Evolutionary conservation across 2,329 filamentous ascomycete species (phyloP).

Genomic region (Ceratocystiopsis minuta): DNA sequence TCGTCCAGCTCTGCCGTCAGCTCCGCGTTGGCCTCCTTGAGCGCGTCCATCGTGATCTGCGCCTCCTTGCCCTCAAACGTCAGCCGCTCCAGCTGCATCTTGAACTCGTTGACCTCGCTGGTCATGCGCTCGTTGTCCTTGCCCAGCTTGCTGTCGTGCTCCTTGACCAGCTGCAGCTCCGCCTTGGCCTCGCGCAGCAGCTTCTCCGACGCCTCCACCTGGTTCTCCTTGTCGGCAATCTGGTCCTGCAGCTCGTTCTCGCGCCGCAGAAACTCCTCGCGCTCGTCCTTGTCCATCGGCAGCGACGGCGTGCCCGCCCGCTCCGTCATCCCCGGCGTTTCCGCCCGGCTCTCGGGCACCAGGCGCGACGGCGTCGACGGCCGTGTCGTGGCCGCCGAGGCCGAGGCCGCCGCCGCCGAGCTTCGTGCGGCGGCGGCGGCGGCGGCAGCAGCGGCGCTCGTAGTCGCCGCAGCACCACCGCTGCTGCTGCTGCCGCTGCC

Average conservation of each 20-base stretch:
- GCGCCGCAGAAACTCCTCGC: constrained; percentile 82
- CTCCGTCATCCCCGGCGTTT: constrained; percentile 53
- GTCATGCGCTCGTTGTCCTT: constrained; percentile 83
- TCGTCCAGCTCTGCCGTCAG: constrained; percentile 85
- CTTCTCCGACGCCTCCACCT: constrained; percentile 63
- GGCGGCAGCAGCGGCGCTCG: constrained; percentile 16
- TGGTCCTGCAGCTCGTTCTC: constrained; percentile 98
- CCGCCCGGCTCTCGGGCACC: constrained; percentile 38
- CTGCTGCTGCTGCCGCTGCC: constrained; percentile 23
- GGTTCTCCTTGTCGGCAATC: constrained; percentile 77
- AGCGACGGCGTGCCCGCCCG: constrained; percentile 74
- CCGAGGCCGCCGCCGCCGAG: constrained; percentile 30
- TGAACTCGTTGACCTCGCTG: constrained; percentile 75
- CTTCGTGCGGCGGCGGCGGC: constrained; percentile 34
- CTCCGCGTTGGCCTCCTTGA: constrained; percentile 91
- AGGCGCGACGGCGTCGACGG: constrained; percentile 36
- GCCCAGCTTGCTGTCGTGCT: constrained; percentile 63
- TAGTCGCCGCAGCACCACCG: constrained; percentile 30
- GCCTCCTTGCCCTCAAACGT: constrained; percentile 94
- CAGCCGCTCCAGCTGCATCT: constrained; percentile 92
- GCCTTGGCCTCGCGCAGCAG: constrained; percentile 67
- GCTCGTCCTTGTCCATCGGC: constrained; percentile 85
- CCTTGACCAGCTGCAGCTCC: constrained; percentile 69
- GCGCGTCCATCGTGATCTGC: constrained; percentile 88
- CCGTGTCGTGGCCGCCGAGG: constrained; percentile 31